These are phyloP conservation scores for Thermoascus crustaceus DNA, from an alignment of 2,329 filamentous ascomycete genomes.

Conservation along the genomic window DNA sequence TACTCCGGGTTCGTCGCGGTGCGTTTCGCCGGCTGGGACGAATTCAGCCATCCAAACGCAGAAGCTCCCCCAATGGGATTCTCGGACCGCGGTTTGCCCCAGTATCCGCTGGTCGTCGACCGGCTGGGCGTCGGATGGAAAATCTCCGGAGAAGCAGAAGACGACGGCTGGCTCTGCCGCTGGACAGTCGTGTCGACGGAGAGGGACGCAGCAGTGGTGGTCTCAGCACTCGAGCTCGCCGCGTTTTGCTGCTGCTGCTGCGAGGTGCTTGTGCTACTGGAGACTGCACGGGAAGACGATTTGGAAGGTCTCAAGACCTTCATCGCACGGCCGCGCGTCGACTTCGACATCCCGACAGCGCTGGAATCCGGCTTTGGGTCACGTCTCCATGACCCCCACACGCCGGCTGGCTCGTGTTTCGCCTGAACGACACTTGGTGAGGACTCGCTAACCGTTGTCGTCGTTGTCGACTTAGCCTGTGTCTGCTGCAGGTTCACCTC, in stretches of 20 bases:
- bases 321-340: constrained; percentile 61
- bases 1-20: too few relatives aligned
- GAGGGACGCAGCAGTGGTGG: constrained; percentile 6
- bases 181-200: constrained; percentile 7
- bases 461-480: constrained; percentile 18
- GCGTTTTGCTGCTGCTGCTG: too few relatives aligned
- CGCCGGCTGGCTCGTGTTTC: constrained; percentile 42
- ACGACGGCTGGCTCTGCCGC: constrained; percentile 1
- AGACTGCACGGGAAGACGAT: constrained; percentile 37
- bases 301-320: constrained; percentile 81
- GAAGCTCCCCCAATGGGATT: constrained; percentile 91
- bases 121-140: constrained; percentile 11
- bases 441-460: constrained; percentile 21
- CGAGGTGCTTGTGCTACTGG: too few relatives aligned
- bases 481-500: constrained; percentile 10
- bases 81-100: constrained; percentile 47
- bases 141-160: constrained; percentile 9
- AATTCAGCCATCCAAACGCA: constrained; percentile 86
- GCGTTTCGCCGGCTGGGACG: too few relatives aligned
- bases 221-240: constrained; percentile 3
- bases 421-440: constrained; percentile 17
- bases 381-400: constrained; percentile 65
- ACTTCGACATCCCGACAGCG: constrained; percentile 49
- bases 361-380: constrained; percentile 24
- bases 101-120: constrained; percentile 13